Percentiles rank a stretch among this genome's conserved stretches.
Evolutionary conservation across 306 rosid species (phyloP).

Genomic region (Quercus mongolica): DNA sequence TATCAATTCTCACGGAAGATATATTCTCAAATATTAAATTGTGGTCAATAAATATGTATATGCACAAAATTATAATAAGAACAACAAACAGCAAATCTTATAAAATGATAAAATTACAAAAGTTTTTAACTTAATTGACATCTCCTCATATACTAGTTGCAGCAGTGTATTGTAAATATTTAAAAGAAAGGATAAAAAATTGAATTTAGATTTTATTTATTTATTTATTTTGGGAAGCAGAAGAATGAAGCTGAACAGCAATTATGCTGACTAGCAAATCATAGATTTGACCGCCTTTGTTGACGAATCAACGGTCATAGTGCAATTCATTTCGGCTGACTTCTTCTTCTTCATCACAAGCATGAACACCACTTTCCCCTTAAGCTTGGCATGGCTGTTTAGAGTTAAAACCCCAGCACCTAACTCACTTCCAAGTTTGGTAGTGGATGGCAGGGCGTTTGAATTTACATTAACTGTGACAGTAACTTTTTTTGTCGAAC

Average conservation of each 20-base stretch:
- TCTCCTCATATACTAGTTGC: too few species aligned
- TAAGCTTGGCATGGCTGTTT: constrained; percentile 7
- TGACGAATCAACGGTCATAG: constrained; percentile 12
- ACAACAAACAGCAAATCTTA: too few species aligned
- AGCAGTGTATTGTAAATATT: too few species aligned
- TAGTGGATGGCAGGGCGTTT: neutral
- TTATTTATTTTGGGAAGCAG: neutral
- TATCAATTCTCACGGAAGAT: too few species aligned
- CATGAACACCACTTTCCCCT: constrained; percentile 23
- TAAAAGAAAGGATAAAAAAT: neutral
- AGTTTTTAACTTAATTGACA: too few species aligned
- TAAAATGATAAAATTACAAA: too few species aligned
- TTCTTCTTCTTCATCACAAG: constrained; percentile 21
- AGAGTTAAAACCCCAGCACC: too few species aligned
- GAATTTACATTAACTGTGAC: constrained; percentile 22
- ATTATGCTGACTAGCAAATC: neutral
- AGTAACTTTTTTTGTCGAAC: constrained; percentile 21
- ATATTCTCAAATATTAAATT: too few species aligned
- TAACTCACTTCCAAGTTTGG: constrained; percentile 19
- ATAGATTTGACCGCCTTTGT: neutral
- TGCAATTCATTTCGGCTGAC: neutral
- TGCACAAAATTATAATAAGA: too few species aligned
- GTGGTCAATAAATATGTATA: too few species aligned
- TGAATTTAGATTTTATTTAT: too few species aligned
- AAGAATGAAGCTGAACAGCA: neutral